These are phyloP conservation scores for Sabuloglossum arenarium DNA, from an alignment of 495 filamentous ascomycete genomes.

Conservation along the genomic window DNA sequence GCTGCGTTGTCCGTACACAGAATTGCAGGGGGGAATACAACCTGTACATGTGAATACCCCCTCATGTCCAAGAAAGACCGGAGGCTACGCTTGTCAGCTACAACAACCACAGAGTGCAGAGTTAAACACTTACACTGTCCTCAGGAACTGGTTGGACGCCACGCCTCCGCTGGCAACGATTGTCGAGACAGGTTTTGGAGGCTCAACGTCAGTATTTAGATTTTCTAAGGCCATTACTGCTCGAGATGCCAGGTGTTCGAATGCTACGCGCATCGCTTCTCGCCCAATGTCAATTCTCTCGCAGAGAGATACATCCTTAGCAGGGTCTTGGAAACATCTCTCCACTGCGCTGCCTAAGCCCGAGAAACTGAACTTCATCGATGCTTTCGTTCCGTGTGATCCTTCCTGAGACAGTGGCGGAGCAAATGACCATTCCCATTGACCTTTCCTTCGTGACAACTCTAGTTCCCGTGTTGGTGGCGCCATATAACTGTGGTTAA, in stretches of 20 bases:
- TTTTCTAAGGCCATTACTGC: slow-evolving; percentile 42
- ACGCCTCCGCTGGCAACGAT: slow-evolving; percentile 82
- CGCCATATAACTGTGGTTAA: slow-evolving; percentile 31
- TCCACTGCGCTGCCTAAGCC: slow-evolving; percentile 35
- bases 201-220: neutral
- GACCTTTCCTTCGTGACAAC: slow-evolving; percentile 15
- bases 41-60: slow-evolving; percentile 36
- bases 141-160: slow-evolving; percentile 59
- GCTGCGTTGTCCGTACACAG: slow-evolving; percentile 90
- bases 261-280: slow-evolving; percentile 55
- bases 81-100: slow-evolving; percentile 16
- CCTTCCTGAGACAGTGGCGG: slow-evolving; percentile 32
- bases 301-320: slow-evolving; percentile 14
- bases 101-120: neutral
- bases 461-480: slow-evolving; percentile 24
- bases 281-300: slow-evolving; percentile 45
- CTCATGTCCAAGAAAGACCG: slow-evolving; percentile 36
- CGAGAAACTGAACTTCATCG: slow-evolving; percentile 41
- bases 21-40: slow-evolving; percentile 50
- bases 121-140: slow-evolving; percentile 26
- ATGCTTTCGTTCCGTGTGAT: slow-evolving; percentile 11
- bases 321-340: slow-evolving; percentile 20
- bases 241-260: slow-evolving; percentile 67
- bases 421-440: slow-evolving; percentile 38
- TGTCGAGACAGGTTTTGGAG: slow-evolving; percentile 22